Percentiles rank a stretch among this genome's conserved stretches.
These are phyloP conservation scores for Mucor plumbeus DNA, from an alignment of 371 early-diverging fungal species.

Conservation along the genomic window DNA sequence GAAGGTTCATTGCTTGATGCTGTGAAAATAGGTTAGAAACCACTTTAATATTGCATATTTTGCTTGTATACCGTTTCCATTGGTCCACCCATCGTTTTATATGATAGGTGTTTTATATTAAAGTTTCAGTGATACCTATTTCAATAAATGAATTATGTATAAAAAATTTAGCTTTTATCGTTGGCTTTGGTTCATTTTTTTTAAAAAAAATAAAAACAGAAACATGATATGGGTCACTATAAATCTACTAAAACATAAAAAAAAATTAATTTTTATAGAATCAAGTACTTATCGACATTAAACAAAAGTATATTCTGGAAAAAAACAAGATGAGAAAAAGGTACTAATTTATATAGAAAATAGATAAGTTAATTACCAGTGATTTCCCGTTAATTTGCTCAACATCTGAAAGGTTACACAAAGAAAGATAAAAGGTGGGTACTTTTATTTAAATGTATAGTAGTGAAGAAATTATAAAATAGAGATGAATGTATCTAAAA, in stretches of 20 bases:
- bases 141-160: background rate
- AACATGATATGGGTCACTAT: too few species aligned
- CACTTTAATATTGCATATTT: too few species aligned
- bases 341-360: background rate
- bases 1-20: slow-evolving; percentile 71
- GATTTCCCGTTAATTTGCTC: slow-evolving; percentile 2
- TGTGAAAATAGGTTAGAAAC: slow-evolving; percentile 48
- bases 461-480: background rate
- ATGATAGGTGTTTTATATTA: too few species aligned
- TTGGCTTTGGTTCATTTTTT: too few species aligned
- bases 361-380: background rate
- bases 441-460: background rate
- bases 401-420: slow-evolving; percentile 7
- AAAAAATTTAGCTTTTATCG: too few species aligned
- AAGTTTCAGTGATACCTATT: background rate
- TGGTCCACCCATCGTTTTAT: too few species aligned
- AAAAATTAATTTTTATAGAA: too few species aligned
- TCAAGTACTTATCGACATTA: too few species aligned
- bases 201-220: too few species aligned
- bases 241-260: too few species aligned
- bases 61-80: background rate
- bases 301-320: too few species aligned
- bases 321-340: too few species aligned
- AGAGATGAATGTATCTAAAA: background rate
- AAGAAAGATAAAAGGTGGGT: slow-evolving; percentile 2